Conservation (phyloP, 2,329 filamentous ascomycete species). For the Fusarium nanum region DNA sequence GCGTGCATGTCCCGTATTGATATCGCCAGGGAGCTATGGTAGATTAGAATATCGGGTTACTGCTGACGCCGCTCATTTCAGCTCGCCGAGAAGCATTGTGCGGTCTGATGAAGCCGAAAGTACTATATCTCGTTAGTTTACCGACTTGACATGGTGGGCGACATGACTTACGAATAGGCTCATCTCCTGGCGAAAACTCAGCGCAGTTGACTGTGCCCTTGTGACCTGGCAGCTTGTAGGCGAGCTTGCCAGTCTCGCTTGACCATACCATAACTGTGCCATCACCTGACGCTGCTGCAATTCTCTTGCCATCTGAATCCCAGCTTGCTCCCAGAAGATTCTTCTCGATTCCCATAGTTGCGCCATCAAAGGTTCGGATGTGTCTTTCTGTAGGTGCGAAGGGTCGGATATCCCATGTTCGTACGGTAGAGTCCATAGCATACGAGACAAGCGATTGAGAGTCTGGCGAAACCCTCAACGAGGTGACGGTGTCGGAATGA, state of each 20-base stretch:
- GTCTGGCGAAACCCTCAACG: constrained; percentile 90
- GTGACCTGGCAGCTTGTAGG: constrained; percentile 96
- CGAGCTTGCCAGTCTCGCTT: constrained; percentile 83
- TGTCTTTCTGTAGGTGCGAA: constrained; percentile 91
- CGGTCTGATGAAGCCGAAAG: constrained; percentile 91
- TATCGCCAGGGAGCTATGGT: constrained; percentile 6
- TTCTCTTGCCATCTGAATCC: constrained; percentile 85
- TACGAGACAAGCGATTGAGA: constrained; percentile 91
- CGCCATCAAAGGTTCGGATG: constrained; percentile 92
- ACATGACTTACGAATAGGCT: constrained; percentile 81
- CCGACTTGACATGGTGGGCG: neutral
- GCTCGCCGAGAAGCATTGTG: constrained; percentile 84
- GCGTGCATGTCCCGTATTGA: constrained; percentile 10
- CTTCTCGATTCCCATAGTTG: constrained; percentile 86
- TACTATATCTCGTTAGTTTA: constrained; percentile 67
- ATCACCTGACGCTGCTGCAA: constrained; percentile 90
- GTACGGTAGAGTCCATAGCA: constrained; percentile 91
- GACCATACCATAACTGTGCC: constrained; percentile 94
- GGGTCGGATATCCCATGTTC: constrained; percentile 95
- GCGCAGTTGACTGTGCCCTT: constrained; percentile 96
- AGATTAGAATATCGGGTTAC: constrained; percentile 50
- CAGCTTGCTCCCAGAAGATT: constrained; percentile 92
- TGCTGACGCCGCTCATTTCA: constrained; percentile 62
- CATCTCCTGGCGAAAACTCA: constrained; percentile 84
- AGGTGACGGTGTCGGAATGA: constrained; percentile 92